phyloP scores from a whole-genome alignment of 2,329 filamentous ascomycete species.

The Leptographium flavum region DNA sequence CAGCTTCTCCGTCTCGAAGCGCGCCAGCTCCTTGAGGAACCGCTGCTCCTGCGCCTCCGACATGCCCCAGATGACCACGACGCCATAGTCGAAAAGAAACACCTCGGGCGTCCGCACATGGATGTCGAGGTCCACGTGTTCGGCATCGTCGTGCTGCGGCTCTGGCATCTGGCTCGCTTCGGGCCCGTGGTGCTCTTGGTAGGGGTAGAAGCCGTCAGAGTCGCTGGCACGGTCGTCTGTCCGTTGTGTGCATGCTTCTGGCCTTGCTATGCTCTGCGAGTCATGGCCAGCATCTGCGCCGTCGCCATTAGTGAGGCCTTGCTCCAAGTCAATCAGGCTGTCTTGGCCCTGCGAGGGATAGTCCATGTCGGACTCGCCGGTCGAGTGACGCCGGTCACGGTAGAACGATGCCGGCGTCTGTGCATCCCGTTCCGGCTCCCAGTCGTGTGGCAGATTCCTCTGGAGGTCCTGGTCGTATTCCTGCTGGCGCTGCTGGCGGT shows the following conservation, averaged over 20 bases:
- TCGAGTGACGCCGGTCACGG: slow-evolving; percentile 59
- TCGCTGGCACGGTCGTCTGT: no score
- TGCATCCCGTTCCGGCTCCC: slow-evolving; percentile 18
- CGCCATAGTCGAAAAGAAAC: slow-evolving; percentile 94
- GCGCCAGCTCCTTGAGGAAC: slow-evolving; percentile 85
- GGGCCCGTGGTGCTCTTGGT: no score
- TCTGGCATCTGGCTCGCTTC: background rate
- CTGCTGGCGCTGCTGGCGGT: slow-evolving; percentile 8
- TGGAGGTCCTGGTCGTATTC: slow-evolving; percentile 14
- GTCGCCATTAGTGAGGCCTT: slow-evolving; percentile 7
- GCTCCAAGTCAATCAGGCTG: slow-evolving; percentile 48
- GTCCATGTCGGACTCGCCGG: slow-evolving; percentile 56
- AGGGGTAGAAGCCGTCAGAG: background rate
- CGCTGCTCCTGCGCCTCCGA: slow-evolving; percentile 73
- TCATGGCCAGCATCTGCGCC: slow-evolving; percentile 9
- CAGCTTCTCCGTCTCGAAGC: slow-evolving; percentile 86
- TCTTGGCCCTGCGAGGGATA: slow-evolving; percentile 26
- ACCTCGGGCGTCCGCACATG: slow-evolving; percentile 84
- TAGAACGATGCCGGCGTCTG: slow-evolving; percentile 17
- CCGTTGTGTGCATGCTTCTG: no score
- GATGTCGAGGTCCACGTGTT: slow-evolving; percentile 60
- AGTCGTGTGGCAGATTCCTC: slow-evolving; percentile 8
- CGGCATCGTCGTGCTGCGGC: slow-evolving; percentile 3
- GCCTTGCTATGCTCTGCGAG: slow-evolving; percentile 12
- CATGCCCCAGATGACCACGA: slow-evolving; percentile 98